A percentile compares a stretch with the other conserved stretches of the same genome.
phyloP scores from a whole-genome alignment of 129 eudicot genomes.

The Tanacetum coccineum region DNA sequence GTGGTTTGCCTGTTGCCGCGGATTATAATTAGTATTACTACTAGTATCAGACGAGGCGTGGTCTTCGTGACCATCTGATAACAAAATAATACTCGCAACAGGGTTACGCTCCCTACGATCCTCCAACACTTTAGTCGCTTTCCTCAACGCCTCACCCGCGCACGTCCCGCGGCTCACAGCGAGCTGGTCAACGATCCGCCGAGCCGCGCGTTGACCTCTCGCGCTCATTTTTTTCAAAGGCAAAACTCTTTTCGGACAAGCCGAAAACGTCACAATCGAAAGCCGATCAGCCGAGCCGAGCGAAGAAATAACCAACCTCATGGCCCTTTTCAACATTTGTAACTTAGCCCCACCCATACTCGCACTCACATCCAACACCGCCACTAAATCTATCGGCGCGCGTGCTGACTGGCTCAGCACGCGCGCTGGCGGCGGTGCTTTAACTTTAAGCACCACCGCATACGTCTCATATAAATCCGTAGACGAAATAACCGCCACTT shows the following conservation, averaged over 20 bases:
- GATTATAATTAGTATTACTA: conserved; percentile 5
- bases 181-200: conserved; percentile 71
- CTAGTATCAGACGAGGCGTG: background rate
- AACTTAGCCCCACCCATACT: conserved; percentile 80
- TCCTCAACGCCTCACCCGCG: conserved; percentile 64
- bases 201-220: conserved; percentile 78
- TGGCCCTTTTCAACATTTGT: conserved; percentile 80
- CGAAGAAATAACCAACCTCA: conserved; percentile 81
- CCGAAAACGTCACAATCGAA: conserved; percentile 66
- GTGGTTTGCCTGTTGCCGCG: conserved; percentile 32
- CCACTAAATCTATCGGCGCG: conserved; percentile 84
- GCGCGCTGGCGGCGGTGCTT: conserved; percentile 66
- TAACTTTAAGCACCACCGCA: conserved; percentile 66
- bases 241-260: conserved; percentile 46
- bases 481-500: conserved; percentile 57
- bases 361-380: conserved; percentile 81
- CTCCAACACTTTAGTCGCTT: conserved; percentile 73
- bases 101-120: conserved; percentile 86
- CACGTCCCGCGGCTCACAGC: conserved; percentile 47
- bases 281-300: conserved; percentile 88
- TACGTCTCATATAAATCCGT: conserved; percentile 41
- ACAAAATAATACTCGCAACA: conserved; percentile 64
- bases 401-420: conserved; percentile 37
- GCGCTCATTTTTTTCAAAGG: conserved; percentile 66
- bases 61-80: conserved; percentile 84